Evolutionary conservation across 2,329 filamentous ascomycete genomes (phyloP).

Genomic region (Penicillium sp.): DNA sequence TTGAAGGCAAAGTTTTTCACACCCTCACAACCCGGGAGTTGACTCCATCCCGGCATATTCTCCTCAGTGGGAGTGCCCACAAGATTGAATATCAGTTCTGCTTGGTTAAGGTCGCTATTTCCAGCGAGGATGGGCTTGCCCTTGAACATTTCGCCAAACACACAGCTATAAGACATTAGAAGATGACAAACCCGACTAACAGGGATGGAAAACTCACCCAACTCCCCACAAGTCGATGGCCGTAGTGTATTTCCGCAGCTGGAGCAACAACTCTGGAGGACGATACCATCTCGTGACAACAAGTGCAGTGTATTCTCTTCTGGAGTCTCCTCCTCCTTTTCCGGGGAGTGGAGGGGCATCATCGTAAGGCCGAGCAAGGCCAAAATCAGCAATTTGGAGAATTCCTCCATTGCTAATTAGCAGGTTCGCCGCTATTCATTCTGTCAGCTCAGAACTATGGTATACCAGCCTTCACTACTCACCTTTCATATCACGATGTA

Average conservation of each 20-base stretch:
- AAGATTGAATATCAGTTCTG: constrained; percentile 89
- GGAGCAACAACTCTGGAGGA: constrained; percentile 85
- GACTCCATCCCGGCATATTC: constrained; percentile 88
- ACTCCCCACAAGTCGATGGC: constrained; percentile 99
- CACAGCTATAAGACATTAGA: constrained; percentile 61
- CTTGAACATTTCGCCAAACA: constrained; percentile 96
- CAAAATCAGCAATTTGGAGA: constrained; percentile 96
- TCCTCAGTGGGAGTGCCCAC: constrained; percentile 86
- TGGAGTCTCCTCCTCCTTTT: constrained; percentile 76
- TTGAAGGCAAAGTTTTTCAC: constrained; percentile 61
- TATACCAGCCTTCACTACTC: constrained; percentile 6
- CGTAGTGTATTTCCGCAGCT: constrained; percentile 88
- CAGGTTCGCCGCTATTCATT: constrained; percentile 72
- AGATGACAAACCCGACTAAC: not conserved
- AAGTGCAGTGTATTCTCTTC: constrained; percentile 89
- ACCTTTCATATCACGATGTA: constrained; percentile 95
- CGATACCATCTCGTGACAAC: constrained; percentile 98
- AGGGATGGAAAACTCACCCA: constrained; percentile 58
- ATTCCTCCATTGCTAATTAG: constrained; percentile 93
- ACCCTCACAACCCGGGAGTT: constrained; percentile 75
- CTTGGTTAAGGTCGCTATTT: constrained; percentile 82
- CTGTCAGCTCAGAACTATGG: constrained; percentile 1
- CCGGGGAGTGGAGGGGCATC: constrained; percentile 75
- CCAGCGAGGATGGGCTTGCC: constrained; percentile 90
- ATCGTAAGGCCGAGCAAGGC: constrained; percentile 88